phyloP scores from a whole-genome alignment of 441 rosid genomes.

The Adansonia rubrostipa region DNA sequence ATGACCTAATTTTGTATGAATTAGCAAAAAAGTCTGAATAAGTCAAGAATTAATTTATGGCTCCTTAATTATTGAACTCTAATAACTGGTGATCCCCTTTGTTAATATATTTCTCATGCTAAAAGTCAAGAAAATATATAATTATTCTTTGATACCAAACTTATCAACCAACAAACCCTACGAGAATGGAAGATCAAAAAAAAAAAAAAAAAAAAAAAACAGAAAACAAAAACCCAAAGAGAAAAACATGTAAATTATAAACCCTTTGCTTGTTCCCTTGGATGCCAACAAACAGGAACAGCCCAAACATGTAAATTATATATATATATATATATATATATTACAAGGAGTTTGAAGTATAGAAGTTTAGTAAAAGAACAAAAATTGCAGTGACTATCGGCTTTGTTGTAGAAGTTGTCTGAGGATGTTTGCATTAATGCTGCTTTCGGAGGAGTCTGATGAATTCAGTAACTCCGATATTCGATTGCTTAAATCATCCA shows the following conservation, averaged over 20 bases:
- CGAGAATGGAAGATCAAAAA: neutral
- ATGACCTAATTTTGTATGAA: neutral
- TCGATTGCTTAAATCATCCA: constrained; percentile 18
- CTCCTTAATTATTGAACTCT: neutral
- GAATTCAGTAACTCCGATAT: constrained; percentile 20
- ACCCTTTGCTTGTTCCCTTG: neutral
- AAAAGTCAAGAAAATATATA: neutral
- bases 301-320: neutral
- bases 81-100: neutral
- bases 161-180: neutral
- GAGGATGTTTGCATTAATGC: constrained; percentile 14
- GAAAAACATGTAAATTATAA: neutral
- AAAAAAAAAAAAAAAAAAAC: constrained; percentile 14
- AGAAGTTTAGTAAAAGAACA: neutral
- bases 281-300: constrained; percentile 2
- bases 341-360: constrained; percentile 13
- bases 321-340: constrained; percentile 1
- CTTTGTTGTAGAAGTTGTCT: constrained; percentile 13
- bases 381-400: neutral
- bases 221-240: neutral
- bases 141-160: constrained; percentile 7
- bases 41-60: neutral
- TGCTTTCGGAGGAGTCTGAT: neutral
- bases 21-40: constrained; percentile 2
- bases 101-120: neutral